phyloP scores from a whole-genome alignment of 2,329 filamentous ascomycete species.

The Zasmidium angulare region DNA sequence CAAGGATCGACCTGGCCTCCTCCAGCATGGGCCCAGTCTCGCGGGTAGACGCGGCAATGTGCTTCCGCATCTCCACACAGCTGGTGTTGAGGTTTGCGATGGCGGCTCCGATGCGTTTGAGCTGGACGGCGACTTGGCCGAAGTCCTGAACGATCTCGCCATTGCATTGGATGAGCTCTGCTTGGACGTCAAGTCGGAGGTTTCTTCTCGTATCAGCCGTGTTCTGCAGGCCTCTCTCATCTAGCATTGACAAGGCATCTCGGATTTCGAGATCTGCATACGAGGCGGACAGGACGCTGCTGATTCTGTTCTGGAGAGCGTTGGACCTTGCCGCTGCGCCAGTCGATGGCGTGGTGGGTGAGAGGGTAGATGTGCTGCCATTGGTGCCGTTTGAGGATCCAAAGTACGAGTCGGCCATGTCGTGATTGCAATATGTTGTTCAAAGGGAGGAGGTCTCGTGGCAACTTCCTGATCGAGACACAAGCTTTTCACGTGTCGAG shows the following conservation, averaged over 20 bases:
- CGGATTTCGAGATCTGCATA: slow-evolving; percentile 91
- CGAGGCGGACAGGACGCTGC: slow-evolving; percentile 82
- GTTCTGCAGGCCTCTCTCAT: slow-evolving; percentile 69
- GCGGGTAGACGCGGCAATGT: slow-evolving; percentile 71
- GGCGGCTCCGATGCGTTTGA: slow-evolving; percentile 76
- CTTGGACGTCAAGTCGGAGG: slow-evolving; percentile 79
- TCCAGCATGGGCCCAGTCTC: slow-evolving; percentile 73
- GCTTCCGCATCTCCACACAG: slow-evolving; percentile 76
- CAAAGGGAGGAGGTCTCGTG: neutral
- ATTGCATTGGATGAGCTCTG: slow-evolving; percentile 90
- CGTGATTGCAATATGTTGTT: neutral
- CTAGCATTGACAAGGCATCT: slow-evolving; percentile 76
- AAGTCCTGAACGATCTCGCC: slow-evolving; percentile 86
- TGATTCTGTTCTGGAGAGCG: slow-evolving; percentile 78
- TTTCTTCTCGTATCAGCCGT: slow-evolving; percentile 75
- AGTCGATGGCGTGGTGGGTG: slow-evolving; percentile 19
- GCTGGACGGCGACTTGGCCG: slow-evolving; percentile 87
- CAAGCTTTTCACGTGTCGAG: neutral
- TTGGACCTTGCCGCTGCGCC: slow-evolving; percentile 47
- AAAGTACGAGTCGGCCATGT: slow-evolving; percentile 29
- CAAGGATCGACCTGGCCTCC: slow-evolving; percentile 72
- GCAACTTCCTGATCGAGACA: neutral
- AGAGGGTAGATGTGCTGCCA: slow-evolving; percentile 10
- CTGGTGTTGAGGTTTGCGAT: slow-evolving; percentile 76
- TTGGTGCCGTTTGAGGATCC: slow-evolving; percentile 10